These are phyloP conservation scores for Ceratocystis colombiana DNA, from an alignment of 2,329 filamentous ascomycete species.

Conservation along the genomic window DNA sequence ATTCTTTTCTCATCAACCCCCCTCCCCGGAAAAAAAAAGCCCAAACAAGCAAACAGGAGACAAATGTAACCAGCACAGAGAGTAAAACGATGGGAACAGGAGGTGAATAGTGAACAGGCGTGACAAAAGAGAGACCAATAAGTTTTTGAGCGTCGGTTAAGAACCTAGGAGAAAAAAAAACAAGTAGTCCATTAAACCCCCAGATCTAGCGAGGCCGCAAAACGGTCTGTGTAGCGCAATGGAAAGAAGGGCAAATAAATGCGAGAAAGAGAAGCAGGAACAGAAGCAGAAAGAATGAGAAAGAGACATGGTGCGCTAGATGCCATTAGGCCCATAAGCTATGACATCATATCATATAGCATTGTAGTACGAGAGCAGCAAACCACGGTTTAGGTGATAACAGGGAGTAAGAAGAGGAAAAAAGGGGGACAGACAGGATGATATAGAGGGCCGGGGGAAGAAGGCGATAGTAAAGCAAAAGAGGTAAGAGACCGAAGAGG, in stretches of 20 bases:
- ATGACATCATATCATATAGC: not conserved
- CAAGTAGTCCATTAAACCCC: not conserved
- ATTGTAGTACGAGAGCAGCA: not conserved
- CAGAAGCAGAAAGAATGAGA: constrained; percentile 1
- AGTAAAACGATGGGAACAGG: not conserved
- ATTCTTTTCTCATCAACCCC: too few species aligned
- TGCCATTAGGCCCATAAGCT: not conserved
- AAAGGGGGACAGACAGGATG: not conserved
- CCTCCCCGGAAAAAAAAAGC: too few species aligned
- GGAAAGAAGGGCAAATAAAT: not conserved
- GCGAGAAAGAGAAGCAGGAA: not conserved
- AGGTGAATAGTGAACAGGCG: not conserved
- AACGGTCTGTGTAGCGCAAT: not conserved
- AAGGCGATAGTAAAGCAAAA: not conserved
- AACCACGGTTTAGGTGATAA: not conserved
- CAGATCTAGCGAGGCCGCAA: not conserved
- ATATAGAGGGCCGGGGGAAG: too few species aligned
- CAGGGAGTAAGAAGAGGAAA: not conserved
- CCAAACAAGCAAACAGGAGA: too few species aligned
- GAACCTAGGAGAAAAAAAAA: not conserved
- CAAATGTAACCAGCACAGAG: too few species aligned
- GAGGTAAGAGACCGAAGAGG: not conserved
- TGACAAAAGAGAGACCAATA: not conserved
- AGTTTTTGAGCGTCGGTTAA: too few species aligned
- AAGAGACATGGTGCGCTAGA: constrained; percentile 4